Evolutionary conservation across 1,284 basidiomycete species (phyloP), one percentile per base, ranked within the genome.

Genomic region (Fomitiporia mediterranea): DNA sequence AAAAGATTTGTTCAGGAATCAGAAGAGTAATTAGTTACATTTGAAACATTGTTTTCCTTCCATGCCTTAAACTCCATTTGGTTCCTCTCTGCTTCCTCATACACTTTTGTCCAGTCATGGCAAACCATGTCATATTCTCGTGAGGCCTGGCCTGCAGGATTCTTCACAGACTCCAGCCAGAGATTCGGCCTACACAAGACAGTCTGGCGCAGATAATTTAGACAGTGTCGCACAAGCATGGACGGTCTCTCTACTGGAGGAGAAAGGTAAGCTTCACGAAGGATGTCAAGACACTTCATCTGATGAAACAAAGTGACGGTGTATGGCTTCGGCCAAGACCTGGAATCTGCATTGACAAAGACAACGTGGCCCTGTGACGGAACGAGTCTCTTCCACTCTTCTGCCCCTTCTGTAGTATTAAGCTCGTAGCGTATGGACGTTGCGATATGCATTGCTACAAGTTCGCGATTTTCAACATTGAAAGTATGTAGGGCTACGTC

Each of bases 251-350:
- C 17, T 44, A 34, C 15, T 46, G 17, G 37, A 23, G 39, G 37
- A 21, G 38, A 11, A 4, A 56, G 52, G 42, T 65, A 53, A 19
- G 61, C 66, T 11, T 52, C 43, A 37, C 63, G 66, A 30, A 69
- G 55, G 51, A 63, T 61, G 48, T 63, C 60, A 19, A 70, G 54
- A 53, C 70, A 71, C 46, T 69, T 68, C n/a, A 70, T 48, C 59
- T 69, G 59, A 61, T 71, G 67, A 59, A 66, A 68, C 63, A 69
- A 66, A 19, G 65, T 19, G 19, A 48, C 25, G 6, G 46, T 48
- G 25, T 17, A 25, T 28, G 21, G 17, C n/a, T 17, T 44, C 49
- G n/a, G 17, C 6, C 6, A 8, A n/a, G 21, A n/a, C 6, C n/a
- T 9, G 9, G 21, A 9, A 5, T 9, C 17, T 8, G 11, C 25